These are phyloP conservation scores for Plasmodium malariae DNA, from an alignment of 169 alveolate species.

Conservation along the genomic window DNA sequence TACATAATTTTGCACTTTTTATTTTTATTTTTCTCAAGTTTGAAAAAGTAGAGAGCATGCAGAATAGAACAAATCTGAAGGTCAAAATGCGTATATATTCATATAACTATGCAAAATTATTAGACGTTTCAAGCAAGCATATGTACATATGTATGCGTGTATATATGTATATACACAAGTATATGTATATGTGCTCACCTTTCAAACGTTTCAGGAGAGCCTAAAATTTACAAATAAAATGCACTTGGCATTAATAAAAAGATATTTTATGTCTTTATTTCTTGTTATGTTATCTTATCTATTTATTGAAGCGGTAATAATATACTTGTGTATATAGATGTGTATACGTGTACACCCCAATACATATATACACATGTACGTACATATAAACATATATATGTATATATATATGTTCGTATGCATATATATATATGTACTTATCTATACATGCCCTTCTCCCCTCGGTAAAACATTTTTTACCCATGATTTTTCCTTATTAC, in stretches of 20 bases:
- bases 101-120: background rate
- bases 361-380: too few relatives aligned
- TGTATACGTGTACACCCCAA: too few relatives aligned
- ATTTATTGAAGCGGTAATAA: constrained; percentile 63
- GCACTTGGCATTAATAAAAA: constrained; percentile 69
- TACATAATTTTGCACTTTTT: background rate
- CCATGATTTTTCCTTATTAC: background rate
- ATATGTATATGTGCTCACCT: background rate
- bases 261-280: constrained; percentile 61
- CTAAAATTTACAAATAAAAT: constrained; percentile 67
- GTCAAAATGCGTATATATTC: background rate
- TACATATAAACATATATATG: too few relatives aligned
- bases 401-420: too few relatives aligned
- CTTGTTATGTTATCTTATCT: constrained; percentile 55
- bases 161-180: background rate
- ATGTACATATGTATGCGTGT: background rate
- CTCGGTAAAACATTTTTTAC: too few relatives aligned
- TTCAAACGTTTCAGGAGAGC: constrained; percentile 27
- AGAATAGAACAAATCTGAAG: constrained; percentile 29
- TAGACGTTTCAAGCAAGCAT: background rate
- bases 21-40: constrained; percentile 9
- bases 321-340: too few relatives aligned
- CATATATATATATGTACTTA: too few relatives aligned
- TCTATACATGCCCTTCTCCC: too few relatives aligned
- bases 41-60: constrained; percentile 72